Percentiles rank a stretch among this genome's conserved stretches.
phyloP scores from a whole-genome alignment of 139 green algal genomes.

The Protoeuglena noctilucae region DNA sequence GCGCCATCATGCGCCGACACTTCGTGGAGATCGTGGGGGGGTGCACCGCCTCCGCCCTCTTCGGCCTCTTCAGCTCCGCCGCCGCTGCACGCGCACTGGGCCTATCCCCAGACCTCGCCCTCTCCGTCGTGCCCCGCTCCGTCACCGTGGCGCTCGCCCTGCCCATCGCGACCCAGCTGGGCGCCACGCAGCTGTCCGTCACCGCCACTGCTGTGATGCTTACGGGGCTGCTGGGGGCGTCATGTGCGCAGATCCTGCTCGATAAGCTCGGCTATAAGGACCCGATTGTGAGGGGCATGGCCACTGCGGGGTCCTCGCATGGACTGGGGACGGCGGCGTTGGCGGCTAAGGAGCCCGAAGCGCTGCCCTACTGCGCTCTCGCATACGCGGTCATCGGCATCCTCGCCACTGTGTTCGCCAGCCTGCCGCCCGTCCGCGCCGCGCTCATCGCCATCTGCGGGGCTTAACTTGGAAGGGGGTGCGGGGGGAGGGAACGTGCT shows the following conservation, averaged over 20 bases:
- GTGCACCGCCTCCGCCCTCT: constrained; percentile 27
- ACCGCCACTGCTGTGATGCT: constrained; percentile 64
- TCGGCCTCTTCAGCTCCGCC: too few relatives aligned
- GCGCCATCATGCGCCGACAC: constrained; percentile 57
- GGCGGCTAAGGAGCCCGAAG: constrained; percentile 57
- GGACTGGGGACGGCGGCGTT: constrained; percentile 70
- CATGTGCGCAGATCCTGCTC: constrained; percentile 53
- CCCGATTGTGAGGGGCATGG: constrained; percentile 59
- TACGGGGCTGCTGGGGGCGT: constrained; percentile 53
- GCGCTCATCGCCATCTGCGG: too few relatives aligned
- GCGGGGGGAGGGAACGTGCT: too few relatives aligned
- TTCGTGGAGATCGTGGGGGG: constrained; percentile 59
- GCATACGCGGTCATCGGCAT: constrained; percentile 68
- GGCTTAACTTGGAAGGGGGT: too few relatives aligned
- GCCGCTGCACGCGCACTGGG: constrained; percentile 30
- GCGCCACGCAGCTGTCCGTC: constrained; percentile 40
- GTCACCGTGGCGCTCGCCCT: constrained; percentile 76
- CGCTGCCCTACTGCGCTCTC: constrained; percentile 71
- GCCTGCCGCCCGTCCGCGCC: too few relatives aligned
- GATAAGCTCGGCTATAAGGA: constrained; percentile 43
- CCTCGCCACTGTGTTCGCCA: too few relatives aligned
- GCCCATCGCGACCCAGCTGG: constrained; percentile 50
- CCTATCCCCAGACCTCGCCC: constrained; percentile 34
- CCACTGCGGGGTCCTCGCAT: constrained; percentile 48
- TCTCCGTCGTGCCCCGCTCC: constrained; percentile 48